Percentiles rank a stretch among this genome's conserved stretches.
These are phyloP conservation scores for Pythium catenulatum DNA, from an alignment of 352 stramenopile genomes.

Conservation along the genomic window DNA sequence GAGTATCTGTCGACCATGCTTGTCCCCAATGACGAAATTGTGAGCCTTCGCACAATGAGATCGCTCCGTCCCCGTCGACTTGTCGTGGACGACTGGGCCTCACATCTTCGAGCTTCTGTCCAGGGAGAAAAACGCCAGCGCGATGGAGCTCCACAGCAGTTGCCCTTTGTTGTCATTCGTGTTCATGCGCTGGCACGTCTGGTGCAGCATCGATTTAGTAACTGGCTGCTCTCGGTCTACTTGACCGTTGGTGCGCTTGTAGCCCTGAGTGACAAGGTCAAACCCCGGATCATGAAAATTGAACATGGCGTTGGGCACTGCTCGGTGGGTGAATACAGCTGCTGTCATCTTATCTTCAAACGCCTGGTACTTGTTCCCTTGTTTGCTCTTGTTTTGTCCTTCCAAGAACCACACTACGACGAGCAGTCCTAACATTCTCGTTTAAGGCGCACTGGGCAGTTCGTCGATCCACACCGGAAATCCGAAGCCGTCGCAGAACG, in stretches of 20 bases:
- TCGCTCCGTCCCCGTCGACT: background rate
- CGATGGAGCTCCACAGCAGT: conserved; percentile 48
- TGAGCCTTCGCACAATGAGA: conserved; percentile 30
- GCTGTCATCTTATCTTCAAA: conserved; percentile 58
- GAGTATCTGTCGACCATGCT: background rate
- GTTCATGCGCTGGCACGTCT: conserved; percentile 12
- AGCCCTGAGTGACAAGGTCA: conserved; percentile 61
- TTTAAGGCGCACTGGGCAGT: conserved; percentile 43
- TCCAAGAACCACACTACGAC: conserved; percentile 35
- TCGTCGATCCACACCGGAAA: conserved; percentile 57
- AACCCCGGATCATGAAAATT: conserved; percentile 63
- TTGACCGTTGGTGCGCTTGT: conserved; percentile 48
- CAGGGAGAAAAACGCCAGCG: conserved; percentile 56
- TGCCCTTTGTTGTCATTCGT: background rate
- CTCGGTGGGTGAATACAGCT: conserved; percentile 51
- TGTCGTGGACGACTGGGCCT: background rate
- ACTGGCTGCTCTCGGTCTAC: conserved; percentile 64
- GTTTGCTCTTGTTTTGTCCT: conserved; percentile 50
- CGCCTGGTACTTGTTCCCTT: conserved; percentile 59
- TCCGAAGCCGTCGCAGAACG: conserved; percentile 28
- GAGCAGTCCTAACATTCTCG: conserved; percentile 51
- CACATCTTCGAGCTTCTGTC: conserved; percentile 58
- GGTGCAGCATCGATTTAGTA: conserved; percentile 63
- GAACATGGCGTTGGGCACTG: conserved; percentile 49
- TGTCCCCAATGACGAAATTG: conserved; percentile 27